Evolutionary conservation across 495 filamentous ascomycete species (phyloP), one percentile per base, ranked within the genome.

Genomic region (Staphylotrichum tortipilum): DNA sequence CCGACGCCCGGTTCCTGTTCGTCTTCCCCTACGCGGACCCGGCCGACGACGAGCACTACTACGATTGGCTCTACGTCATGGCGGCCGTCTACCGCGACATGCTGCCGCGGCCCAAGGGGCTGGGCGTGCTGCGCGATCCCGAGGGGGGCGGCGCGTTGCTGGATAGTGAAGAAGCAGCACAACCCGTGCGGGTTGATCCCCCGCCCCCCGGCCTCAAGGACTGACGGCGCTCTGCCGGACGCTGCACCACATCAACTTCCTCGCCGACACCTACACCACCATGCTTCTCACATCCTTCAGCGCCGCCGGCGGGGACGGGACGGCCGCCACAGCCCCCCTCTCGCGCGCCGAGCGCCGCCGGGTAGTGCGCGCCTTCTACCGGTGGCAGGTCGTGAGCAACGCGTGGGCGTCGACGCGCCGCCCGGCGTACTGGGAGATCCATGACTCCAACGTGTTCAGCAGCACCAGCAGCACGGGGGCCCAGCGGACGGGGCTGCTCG

Each of bases 321-420:
- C 34, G 10, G 23, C 36, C 17, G 36, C 26, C 8, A 30, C 45
- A 6, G 35, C 34, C 7, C 45, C 45, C 9, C 23, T 31, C 22
- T 48, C 45, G 22, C 34, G 14, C 34, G 2, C 10, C 3, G 45
- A 48, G 34, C 45, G 35, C 11, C 45, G 17, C 8, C 34, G 45
- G 3, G n/a, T 48, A 7, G 36, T 39, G 23, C 34, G 45, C n/a
- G 34, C 44, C 1, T 29, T 48, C 45, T 48, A 48, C 28, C 45
- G 34, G 17, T 35, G 45, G 23, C 45, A 48, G 45, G 30, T 48
- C 22, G n/a, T 48, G 7, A 38, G 45, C 45, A 38, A 48, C 17
- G 45, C 34, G 23, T 48, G 34, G 34, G 46, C 46, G 21, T 24
- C 28, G 9, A 28, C 31, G 12, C 17, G 31, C 21, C 44, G 44